A percentile compares a stretch with the other conserved stretches of the same genome.
Conservation (phyloP, 2,329 filamentous ascomycete species). For the Pyrenophora graminea region DNA sequence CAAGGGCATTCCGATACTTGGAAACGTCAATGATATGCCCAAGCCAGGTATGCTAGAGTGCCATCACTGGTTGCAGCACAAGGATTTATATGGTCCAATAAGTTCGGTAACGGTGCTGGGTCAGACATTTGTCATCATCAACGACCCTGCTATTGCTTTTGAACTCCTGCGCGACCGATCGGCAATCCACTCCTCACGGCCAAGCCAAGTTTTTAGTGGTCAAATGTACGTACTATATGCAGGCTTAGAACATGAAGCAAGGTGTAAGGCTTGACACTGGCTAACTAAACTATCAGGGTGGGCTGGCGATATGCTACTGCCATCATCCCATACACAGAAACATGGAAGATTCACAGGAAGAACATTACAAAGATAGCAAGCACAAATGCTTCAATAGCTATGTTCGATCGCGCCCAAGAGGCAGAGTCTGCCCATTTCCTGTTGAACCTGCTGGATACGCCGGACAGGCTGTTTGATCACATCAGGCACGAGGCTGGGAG, state of each 20-base stretch:
- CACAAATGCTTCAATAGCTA: conserved; percentile 19
- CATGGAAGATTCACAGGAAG: conserved; percentile 28
- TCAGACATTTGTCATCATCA: conserved; percentile 2
- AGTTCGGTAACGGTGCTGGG: conserved; percentile 6
- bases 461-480: conserved; percentile 27
- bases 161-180: conserved; percentile 32
- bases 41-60: conserved; percentile 45
- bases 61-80: conserved; percentile 52
- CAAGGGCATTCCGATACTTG: conserved; percentile 53
- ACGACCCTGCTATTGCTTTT: conserved; percentile 27
- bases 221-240: conserved; percentile 20
- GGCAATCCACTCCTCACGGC: conserved; percentile 28
- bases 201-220: conserved; percentile 21
- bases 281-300: conserved; percentile 7
- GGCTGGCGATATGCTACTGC: conserved; percentile 27
- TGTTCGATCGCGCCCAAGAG: conserved; percentile 29
- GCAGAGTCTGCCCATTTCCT: conserved; percentile 29
- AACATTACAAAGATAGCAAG: conserved; percentile 31
- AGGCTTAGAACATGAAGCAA: too few species aligned
- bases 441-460: conserved; percentile 23
- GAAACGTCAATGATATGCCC: conserved; percentile 57
- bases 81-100: conserved; percentile 28
- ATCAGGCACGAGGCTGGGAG: conserved; percentile 32
- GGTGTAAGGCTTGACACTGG: conserved; percentile 12
- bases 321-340: conserved; percentile 19